phyloP scores from a whole-genome alignment of 768 basidiomycete genomes.

The Xerocomellus dryophilus region DNA sequence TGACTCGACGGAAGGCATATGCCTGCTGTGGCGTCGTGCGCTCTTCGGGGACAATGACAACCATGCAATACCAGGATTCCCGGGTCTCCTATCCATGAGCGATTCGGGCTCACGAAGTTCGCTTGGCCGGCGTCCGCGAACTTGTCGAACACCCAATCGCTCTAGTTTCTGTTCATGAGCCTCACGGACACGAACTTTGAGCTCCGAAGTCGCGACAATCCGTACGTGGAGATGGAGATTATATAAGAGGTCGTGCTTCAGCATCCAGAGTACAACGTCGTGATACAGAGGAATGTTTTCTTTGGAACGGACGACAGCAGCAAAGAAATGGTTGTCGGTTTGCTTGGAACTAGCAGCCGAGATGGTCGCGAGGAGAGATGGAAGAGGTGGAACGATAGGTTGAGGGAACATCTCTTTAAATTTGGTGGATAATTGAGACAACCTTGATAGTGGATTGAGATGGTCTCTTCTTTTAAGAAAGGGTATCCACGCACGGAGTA shows the following conservation, averaged over 20 bases:
- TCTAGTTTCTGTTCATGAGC: constrained; percentile 38
- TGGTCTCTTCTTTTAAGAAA: neutral
- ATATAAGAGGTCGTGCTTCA: constrained; percentile 80
- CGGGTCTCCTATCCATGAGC: constrained; percentile 11
- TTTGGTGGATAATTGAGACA: constrained; percentile 48
- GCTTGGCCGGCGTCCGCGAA: constrained; percentile 23
- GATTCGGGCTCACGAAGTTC: constrained; percentile 20
- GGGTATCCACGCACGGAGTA: constrained; percentile 47
- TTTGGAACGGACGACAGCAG: constrained; percentile 68
- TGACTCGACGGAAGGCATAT: constrained; percentile 47
- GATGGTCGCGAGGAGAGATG: constrained; percentile 69
- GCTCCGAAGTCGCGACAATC: constrained; percentile 69
- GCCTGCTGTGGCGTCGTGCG: constrained; percentile 45
- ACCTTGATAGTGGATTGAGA: constrained; percentile 2
- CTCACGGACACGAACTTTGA: constrained; percentile 69
- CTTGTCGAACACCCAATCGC: constrained; percentile 17
- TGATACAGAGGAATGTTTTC: constrained; percentile 68
- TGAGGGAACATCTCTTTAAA: constrained; percentile 63
- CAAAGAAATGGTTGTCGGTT: constrained; percentile 73
- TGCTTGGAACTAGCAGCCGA: constrained; percentile 66
- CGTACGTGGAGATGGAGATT: constrained; percentile 85
- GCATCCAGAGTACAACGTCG: constrained; percentile 87
- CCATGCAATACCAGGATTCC: constrained; percentile 38
- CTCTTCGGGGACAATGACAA: constrained; percentile 54
- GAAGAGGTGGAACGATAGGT: constrained; percentile 63